Evolutionary conservation across 1,284 basidiomycete genomes (phyloP).

Genomic region (Ganoderma lucidum): DNA sequence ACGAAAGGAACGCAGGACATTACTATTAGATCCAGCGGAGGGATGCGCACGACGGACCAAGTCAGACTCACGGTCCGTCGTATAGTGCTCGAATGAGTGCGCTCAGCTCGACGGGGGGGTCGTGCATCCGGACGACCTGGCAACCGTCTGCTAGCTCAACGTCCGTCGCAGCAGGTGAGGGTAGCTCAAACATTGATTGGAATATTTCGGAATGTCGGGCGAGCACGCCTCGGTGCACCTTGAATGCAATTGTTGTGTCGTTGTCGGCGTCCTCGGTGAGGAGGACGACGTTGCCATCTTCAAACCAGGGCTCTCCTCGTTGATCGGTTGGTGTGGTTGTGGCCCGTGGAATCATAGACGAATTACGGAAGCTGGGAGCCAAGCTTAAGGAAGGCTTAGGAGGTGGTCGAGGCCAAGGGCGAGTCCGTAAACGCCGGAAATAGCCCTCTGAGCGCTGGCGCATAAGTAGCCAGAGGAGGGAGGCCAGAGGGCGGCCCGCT

Average conservation of each 20-base stretch:
- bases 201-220: slow-evolving; percentile 68
- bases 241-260: slow-evolving; percentile 52
- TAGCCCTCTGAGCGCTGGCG: neutral
- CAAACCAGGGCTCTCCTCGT: slow-evolving; percentile 60
- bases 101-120: slow-evolving; percentile 59
- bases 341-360: slow-evolving; percentile 14
- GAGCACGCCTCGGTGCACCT: slow-evolving; percentile 64
- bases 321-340: slow-evolving; percentile 24
- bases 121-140: slow-evolving; percentile 61
- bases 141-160: slow-evolving; percentile 53
- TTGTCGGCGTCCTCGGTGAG: slow-evolving; percentile 46
- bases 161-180: slow-evolving; percentile 47
- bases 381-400: neutral
- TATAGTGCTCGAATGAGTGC: slow-evolving; percentile 63
- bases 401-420: slow-evolving; percentile 5
- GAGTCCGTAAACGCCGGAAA: slow-evolving; percentile 18
- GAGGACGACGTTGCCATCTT: slow-evolving; percentile 65
- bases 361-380: neutral
- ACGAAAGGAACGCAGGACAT: slow-evolving; percentile 6
- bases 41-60: slow-evolving; percentile 20
- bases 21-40: slow-evolving; percentile 2
- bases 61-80: slow-evolving; percentile 59
- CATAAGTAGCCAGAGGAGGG: too few relatives aligned
- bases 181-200: slow-evolving; percentile 62
- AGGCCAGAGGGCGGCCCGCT: too few relatives aligned